These are phyloP conservation scores for Serendipita sp. DNA, from an alignment of 768 basidiomycete genomes.

Conservation along the genomic window DNA sequence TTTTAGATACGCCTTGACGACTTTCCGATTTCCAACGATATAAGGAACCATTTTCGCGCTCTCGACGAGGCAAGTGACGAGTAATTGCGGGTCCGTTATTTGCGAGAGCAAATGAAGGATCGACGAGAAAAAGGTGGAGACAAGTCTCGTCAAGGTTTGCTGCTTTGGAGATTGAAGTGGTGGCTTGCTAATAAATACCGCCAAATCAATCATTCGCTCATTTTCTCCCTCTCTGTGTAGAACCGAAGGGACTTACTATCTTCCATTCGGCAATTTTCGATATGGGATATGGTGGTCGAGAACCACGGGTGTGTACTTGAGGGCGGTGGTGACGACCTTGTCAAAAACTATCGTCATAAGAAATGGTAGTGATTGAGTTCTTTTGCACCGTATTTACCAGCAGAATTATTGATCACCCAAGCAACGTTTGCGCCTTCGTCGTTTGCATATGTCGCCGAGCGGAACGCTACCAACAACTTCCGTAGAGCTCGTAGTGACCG, in stretches of 20 bases:
- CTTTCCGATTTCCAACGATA: slow-evolving; percentile 66
- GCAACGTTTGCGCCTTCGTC: slow-evolving; percentile 65
- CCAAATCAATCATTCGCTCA: no score
- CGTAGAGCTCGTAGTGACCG: slow-evolving; percentile 71
- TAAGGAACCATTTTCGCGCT: slow-evolving; percentile 85
- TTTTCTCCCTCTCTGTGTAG: no score
- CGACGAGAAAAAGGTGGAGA: slow-evolving; percentile 83
- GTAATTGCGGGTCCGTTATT: slow-evolving; percentile 42
- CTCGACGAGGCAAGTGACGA: slow-evolving; percentile 63
- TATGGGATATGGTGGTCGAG: slow-evolving; percentile 78
- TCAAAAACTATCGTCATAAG: slow-evolving; percentile 56
- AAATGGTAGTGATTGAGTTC: neutral
- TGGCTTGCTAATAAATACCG: slow-evolving; percentile 45
- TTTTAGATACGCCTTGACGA: slow-evolving; percentile 81
- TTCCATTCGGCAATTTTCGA: slow-evolving; percentile 67
- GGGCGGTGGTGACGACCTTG: slow-evolving; percentile 73
- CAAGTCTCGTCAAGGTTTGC: slow-evolving; percentile 70
- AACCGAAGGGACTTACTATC: slow-evolving; percentile 44
- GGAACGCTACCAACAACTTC: slow-evolving; percentile 77
- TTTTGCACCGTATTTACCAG: slow-evolving; percentile 34
- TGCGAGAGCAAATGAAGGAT: slow-evolving; percentile 64
- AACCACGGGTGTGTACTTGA: slow-evolving; percentile 83
- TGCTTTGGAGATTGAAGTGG: slow-evolving; percentile 69
- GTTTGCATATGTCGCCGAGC: slow-evolving; percentile 80
- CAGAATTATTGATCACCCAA: slow-evolving; percentile 74